Conservation (phyloP, 1,284 basidiomycete genomes). For the Tilletia walkeri region DNA sequence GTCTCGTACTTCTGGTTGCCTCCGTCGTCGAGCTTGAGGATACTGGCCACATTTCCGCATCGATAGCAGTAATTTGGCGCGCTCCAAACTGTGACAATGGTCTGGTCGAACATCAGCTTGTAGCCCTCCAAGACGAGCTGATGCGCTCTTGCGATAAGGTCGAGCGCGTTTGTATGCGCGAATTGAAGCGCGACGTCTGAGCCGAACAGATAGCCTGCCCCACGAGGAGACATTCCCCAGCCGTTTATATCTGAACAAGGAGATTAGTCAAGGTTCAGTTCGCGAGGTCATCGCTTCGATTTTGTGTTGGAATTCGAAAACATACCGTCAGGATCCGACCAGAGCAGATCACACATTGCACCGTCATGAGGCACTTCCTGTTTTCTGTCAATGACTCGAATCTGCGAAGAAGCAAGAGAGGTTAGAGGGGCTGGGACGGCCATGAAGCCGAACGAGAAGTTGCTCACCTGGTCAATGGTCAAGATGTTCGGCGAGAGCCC, state of each 20-base stretch:
- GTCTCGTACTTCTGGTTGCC: conserved; percentile 53
- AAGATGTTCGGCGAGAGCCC: conserved; percentile 67
- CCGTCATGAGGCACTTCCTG: conserved; percentile 99
- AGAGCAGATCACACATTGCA: conserved; percentile 95
- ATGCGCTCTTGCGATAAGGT: conserved; percentile 93
- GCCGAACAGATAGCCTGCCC: conserved; percentile 93
- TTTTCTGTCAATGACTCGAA: conserved; percentile 89
- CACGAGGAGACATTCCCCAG: conserved; percentile 91
- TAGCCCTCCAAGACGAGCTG: conserved; percentile 96
- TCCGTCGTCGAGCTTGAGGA: conserved; percentile 50
- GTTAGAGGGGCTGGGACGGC: neutral
- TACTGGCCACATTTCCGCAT: conserved; percentile 52
- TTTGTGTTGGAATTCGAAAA: neutral
- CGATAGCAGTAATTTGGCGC: conserved; percentile 96
- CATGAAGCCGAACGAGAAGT: neutral
- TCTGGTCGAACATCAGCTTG: conserved; percentile 94
- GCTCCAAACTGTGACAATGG: conserved; percentile 97
- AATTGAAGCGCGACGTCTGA: conserved; percentile 86
- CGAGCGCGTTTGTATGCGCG: conserved; percentile 84
- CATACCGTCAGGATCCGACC: conserved; percentile 95
- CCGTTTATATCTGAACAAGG: conserved; percentile 39
- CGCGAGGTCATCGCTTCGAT: no score
- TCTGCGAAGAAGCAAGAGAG: conserved; percentile 61
- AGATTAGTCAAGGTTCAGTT: conserved; percentile 14
- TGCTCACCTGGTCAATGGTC: conserved; percentile 36